phyloP scores from a whole-genome alignment of 129 eudicot genomes.

The Lactuca saligna region DNA sequence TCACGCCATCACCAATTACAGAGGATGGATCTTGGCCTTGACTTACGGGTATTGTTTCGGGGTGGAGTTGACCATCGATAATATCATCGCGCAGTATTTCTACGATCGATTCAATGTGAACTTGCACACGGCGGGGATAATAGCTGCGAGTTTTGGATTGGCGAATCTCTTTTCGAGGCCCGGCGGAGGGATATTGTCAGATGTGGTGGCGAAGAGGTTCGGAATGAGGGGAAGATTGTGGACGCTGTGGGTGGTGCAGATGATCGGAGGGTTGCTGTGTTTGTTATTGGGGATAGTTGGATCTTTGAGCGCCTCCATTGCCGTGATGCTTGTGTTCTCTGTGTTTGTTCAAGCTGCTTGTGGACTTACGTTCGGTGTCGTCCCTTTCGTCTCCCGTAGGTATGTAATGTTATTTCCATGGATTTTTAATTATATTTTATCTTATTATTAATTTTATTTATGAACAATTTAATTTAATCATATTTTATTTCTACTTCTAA shows the following conservation, averaged over 20 bases:
- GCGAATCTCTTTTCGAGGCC: slow-evolving; percentile 73
- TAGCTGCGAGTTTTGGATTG: slow-evolving; percentile 75
- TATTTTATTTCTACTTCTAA: too few species aligned
- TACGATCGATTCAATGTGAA: slow-evolving; percentile 67
- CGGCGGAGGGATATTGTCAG: slow-evolving; percentile 68
- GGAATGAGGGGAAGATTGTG: slow-evolving; percentile 62
- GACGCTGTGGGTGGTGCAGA: slow-evolving; percentile 54
- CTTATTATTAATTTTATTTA: too few species aligned
- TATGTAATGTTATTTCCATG: not conserved
- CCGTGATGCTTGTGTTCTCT: slow-evolving; percentile 51
- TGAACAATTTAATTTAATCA: too few species aligned
- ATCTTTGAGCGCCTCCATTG: slow-evolving; percentile 37
- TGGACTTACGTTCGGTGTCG: slow-evolving; percentile 63
- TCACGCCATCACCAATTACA: slow-evolving; percentile 57
- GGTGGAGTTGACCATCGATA: slow-evolving; percentile 65
- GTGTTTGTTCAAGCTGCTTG: slow-evolving; percentile 64
- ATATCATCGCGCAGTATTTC: slow-evolving; percentile 71
- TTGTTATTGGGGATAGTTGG: slow-evolving; percentile 39
- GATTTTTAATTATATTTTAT: too few species aligned
- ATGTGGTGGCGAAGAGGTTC: slow-evolving; percentile 48
- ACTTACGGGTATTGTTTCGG: slow-evolving; percentile 83
- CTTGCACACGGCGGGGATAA: slow-evolving; percentile 65
- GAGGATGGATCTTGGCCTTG: slow-evolving; percentile 75
- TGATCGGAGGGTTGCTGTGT: slow-evolving; percentile 46
- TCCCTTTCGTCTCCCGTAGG: slow-evolving; percentile 55